These are phyloP conservation scores for Hyaloscypha variabilis DNA, from an alignment of 495 filamentous ascomycete species.

Conservation along the genomic window DNA sequence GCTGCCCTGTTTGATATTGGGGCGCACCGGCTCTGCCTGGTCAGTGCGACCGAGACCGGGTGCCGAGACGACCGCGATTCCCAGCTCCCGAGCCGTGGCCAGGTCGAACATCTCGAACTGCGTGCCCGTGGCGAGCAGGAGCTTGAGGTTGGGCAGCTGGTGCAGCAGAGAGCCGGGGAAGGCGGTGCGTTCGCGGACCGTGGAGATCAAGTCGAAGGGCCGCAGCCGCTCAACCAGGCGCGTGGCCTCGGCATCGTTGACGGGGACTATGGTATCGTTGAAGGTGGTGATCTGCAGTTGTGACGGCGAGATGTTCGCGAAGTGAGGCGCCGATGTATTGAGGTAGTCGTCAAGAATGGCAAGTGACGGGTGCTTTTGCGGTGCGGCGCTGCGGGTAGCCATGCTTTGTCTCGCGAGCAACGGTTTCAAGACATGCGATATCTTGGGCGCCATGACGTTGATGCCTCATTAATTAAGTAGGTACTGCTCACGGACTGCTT, in stretches of 20 bases:
- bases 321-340: slow-evolving; percentile 57
- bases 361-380: background rate
- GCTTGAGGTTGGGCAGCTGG: slow-evolving; percentile 70
- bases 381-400: too few relatives aligned
- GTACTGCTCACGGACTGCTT: too few relatives aligned
- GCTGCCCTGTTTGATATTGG: slow-evolving; percentile 35
- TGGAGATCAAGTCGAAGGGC: slow-evolving; percentile 67
- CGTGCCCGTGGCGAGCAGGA: slow-evolving; percentile 70
- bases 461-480: too few relatives aligned
- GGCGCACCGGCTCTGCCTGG: slow-evolving; percentile 22
- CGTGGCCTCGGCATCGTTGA: slow-evolving; percentile 46
- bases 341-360: slow-evolving; percentile 83
- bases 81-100: slow-evolving; percentile 51
- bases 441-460: too few relatives aligned
- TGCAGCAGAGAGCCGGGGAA: slow-evolving; percentile 62
- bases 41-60: slow-evolving; percentile 48
- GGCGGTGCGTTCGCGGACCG: slow-evolving; percentile 71
- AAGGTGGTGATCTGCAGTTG: slow-evolving; percentile 53
- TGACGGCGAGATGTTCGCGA: slow-evolving; percentile 53
- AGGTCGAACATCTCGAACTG: slow-evolving; percentile 69
- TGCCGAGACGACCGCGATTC: slow-evolving; percentile 66
- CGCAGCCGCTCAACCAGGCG: slow-evolving; percentile 60
- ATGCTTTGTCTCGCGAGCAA: too few relatives aligned
- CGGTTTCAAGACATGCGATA: too few relatives aligned
- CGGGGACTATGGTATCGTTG: slow-evolving; percentile 61